Percentiles rank a stretch among this genome's conserved stretches.
Conservation (phyloP, 345 rosid genomes). For the Sonneratia caseolaris region DNA sequence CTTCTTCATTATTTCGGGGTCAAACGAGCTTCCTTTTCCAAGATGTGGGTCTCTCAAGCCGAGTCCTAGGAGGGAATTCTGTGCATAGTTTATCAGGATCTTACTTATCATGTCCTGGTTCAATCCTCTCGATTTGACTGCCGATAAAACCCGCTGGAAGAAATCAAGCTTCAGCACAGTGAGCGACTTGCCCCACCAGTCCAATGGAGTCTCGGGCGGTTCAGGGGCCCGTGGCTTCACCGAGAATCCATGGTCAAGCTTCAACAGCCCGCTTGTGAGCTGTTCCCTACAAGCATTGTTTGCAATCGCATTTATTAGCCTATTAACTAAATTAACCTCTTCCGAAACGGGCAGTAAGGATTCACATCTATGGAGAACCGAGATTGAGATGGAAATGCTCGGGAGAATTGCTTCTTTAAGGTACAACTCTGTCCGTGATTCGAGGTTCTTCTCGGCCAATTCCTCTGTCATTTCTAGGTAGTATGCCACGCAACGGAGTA, state of each 20-base stretch:
- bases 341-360: slow-evolving; percentile 55
- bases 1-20: slow-evolving; percentile 58
- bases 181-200: slow-evolving; percentile 91
- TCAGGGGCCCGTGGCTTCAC: slow-evolving; percentile 23
- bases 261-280: slow-evolving; percentile 71
- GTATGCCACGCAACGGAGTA: slow-evolving; percentile 51
- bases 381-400: slow-evolving; percentile 51
- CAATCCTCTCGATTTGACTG: slow-evolving; percentile 79
- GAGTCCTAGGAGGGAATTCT: slow-evolving; percentile 68
- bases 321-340: slow-evolving; percentile 60
- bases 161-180: slow-evolving; percentile 64
- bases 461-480: slow-evolving; percentile 94
- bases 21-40: slow-evolving; percentile 44
- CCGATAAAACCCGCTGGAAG: slow-evolving; percentile 70
- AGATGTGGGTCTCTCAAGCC: slow-evolving; percentile 45
- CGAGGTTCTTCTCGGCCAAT: slow-evolving; percentile 62
- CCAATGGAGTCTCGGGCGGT: slow-evolving; percentile 55
- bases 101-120: slow-evolving; percentile 87
- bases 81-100: slow-evolving; percentile 71
- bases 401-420: slow-evolving; percentile 56
- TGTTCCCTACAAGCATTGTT: slow-evolving; percentile 90
- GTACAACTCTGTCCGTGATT: slow-evolving; percentile 46
- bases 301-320: slow-evolving; percentile 67
- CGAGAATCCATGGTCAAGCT: slow-evolving; percentile 69
- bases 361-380: slow-evolving; percentile 73